Percentiles rank a stretch among this genome's conserved stretches.
phyloP scores from a whole-genome alignment of 495 filamentous ascomycete species.

The Aspergillus nidulans region DNA sequence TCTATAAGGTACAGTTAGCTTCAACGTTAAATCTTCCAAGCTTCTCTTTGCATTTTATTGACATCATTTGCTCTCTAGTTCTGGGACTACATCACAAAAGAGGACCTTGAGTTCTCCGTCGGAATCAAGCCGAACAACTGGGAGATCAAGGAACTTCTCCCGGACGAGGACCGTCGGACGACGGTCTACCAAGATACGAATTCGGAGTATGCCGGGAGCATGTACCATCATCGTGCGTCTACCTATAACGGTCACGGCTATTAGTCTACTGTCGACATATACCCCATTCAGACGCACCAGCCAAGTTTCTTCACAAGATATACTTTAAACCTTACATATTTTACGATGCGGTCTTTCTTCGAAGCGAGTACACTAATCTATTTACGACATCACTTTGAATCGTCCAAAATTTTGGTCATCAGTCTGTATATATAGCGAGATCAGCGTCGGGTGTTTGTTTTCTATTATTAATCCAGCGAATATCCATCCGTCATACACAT shows the following conservation, averaged over 20 bases:
- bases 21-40: not conserved
- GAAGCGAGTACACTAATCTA: not conserved
- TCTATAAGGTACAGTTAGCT: conserved; percentile 76
- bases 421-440: not conserved
- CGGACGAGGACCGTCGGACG: conserved; percentile 79
- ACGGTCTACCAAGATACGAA: conserved; percentile 69
- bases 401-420: not conserved
- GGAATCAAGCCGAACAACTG: conserved; percentile 93
- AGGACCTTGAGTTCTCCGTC: conserved; percentile 97
- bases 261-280: conserved; percentile 19
- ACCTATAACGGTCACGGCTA: conserved; percentile 33
- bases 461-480: too few relatives aligned
- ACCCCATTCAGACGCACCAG: not conserved
- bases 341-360: not conserved
- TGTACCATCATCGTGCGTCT: conserved; percentile 51
- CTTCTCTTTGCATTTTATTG: not conserved
- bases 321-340: conserved; percentile 22
- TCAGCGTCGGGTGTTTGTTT: not conserved
- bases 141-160: conserved; percentile 92
- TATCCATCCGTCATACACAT: too few relatives aligned
- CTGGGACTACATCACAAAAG: conserved; percentile 98
- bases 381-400: not conserved
- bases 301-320: not conserved
- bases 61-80: conserved; percentile 53
- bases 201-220: conserved; percentile 57